Conservation (phyloP, 352 stramenopile genomes). For the Phytophthora nicotianae region DNA sequence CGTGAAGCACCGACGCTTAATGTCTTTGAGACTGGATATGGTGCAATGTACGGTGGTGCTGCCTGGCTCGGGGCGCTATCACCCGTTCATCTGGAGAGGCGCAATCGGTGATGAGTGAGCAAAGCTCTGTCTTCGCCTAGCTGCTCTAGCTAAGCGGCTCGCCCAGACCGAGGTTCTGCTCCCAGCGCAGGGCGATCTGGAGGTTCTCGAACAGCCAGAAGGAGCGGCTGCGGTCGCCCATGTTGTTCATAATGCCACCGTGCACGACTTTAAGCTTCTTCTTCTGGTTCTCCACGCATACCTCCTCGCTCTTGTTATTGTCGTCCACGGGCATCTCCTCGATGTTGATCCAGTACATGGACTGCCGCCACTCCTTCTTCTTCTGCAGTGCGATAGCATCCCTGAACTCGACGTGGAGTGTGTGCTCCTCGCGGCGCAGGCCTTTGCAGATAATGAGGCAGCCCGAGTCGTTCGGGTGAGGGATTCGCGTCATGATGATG, state of each 20-base stretch:
- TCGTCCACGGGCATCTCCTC: conserved; percentile 33
- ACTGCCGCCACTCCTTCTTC: conserved; percentile 61
- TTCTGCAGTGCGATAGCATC: conserved; percentile 52
- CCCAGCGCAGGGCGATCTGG: conserved; percentile 56
- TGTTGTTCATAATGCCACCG: conserved; percentile 65
- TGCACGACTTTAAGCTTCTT: conserved; percentile 48
- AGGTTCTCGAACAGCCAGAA: conserved; percentile 67
- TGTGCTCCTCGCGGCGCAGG: conserved; percentile 54
- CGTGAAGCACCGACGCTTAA: background rate
- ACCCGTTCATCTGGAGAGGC: conserved; percentile 16
- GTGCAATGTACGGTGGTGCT: conserved; percentile 8
- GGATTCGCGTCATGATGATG: conserved; percentile 62
- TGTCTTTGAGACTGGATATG: conserved; percentile 3
- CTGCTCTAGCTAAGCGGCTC: conserved; percentile 36
- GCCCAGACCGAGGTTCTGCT: conserved; percentile 52
- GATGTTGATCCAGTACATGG: conserved; percentile 65
- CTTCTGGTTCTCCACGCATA: conserved; percentile 12
- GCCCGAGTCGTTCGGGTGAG: conserved; percentile 36
- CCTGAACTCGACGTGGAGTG: conserved; percentile 50
- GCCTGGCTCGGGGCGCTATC: conserved; percentile 2
- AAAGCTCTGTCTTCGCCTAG: conserved; percentile 4
- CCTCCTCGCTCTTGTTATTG: conserved; percentile 25
- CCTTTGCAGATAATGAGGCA: conserved; percentile 63
- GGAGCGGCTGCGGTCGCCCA: conserved; percentile 57
- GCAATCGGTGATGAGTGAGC: conserved; percentile 26